These are phyloP conservation scores for Triticum urartu DNA, from an alignment of 176 grass and related monocot species.

Conservation along the genomic window DNA sequence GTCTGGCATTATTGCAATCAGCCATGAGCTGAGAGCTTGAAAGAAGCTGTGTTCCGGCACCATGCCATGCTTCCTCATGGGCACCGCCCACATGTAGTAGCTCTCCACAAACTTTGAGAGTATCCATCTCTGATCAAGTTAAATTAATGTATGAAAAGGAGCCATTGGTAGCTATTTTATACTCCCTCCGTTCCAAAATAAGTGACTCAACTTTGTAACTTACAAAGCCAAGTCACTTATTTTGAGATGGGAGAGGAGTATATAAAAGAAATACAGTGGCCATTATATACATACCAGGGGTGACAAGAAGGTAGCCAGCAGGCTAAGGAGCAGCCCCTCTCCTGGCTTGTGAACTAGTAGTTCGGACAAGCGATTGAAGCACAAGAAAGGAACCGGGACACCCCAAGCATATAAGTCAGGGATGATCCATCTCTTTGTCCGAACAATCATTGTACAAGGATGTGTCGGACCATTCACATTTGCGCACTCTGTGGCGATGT, in stretches of 20 bases:
- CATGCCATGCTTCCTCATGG: constrained; percentile 16
- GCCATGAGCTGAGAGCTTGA: too few relatives aligned
- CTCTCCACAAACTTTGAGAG: constrained; percentile 49
- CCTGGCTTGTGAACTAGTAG: constrained; percentile 57
- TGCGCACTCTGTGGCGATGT: not conserved
- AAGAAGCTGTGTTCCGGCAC: too few relatives aligned
- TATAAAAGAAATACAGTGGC: too few relatives aligned
- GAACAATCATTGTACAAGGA: too few relatives aligned
- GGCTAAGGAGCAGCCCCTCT: constrained; percentile 48
- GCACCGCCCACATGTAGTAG: constrained; percentile 36
- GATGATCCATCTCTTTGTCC: too few relatives aligned
- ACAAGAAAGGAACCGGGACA: constrained; percentile 23
- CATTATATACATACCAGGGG: not conserved
- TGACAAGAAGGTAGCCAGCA: constrained; percentile 36
- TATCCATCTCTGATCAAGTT: constrained; percentile 44
- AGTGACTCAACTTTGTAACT: too few relatives aligned
- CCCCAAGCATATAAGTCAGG: constrained; percentile 29
- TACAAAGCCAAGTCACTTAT: too few relatives aligned
- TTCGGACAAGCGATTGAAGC: not conserved
- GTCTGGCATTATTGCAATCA: too few relatives aligned
- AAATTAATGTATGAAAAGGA: too few relatives aligned
- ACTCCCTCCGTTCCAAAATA: too few relatives aligned
- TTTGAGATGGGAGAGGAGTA: too few relatives aligned
- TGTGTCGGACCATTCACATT: not conserved
- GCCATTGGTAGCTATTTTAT: too few relatives aligned